Base-by-base conservation (phyloP, 2,329 filamentous ascomycete genomes). In the Zymoseptoria passerinii region DNA sequence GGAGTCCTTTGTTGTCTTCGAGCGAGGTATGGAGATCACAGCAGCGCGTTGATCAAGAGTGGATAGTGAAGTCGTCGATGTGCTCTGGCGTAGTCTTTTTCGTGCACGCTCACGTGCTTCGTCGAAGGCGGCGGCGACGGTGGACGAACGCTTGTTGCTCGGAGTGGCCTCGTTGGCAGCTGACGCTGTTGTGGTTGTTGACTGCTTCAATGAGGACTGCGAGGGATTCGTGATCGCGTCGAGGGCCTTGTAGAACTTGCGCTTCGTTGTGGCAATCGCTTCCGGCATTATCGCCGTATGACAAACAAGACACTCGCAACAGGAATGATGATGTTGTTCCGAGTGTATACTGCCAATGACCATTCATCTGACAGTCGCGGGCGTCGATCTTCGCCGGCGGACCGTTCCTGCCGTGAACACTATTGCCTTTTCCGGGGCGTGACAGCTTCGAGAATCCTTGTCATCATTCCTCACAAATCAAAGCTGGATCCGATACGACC, bases 181-280 rank as follows among this genome's bases (percentile, higher is more conserved):
- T 23, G 73, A 44, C 3, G 58, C 58, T 73, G 75, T 28, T 62
- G 59, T 19, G 65, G 60, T 16, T 69, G 68, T 73, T 72, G 66
- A 76, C 60, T 54, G 67, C 66, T 65, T 51, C 35, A 27, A 29
- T 16, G 56, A 50, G 9, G 65, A 52, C 27, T 82, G 66, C 8
- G 64, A 83, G 78, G 75, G 74, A 61, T 69, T 67, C 54, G 75
- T 69, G 60, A 81, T 73, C 65, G 77, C 76, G 70, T 90, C 87
- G 28, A 92, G 78, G 16, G 91, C 80, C 67, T 82, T 81, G 73
- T 91, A 88, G 77, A 92, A 91, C 74, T 92, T 92, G 66, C 89
- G 82, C 76, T 92, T 92, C n/a, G 86, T 89, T 23, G 86, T 83
- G 70, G 88, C 88, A 78, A 91, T 88, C 51, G 75, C 76, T 53